Base-by-base conservation (phyloP, 2,329 filamentous ascomycete species). In the Ceratocystis cacaofunesta region DNA sequence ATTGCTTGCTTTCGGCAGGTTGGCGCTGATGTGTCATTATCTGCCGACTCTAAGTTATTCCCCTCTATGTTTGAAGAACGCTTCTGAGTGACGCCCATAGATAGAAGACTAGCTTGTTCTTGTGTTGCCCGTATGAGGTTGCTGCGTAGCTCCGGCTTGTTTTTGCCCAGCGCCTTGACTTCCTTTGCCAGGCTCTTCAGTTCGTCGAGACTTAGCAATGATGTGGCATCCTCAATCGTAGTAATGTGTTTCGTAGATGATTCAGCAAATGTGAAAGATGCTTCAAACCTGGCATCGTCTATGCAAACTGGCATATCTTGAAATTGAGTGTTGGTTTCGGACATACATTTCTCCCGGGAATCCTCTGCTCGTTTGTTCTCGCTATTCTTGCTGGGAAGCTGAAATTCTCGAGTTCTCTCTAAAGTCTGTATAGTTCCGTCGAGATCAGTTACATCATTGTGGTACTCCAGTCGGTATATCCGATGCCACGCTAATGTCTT, bases 401-500 rank as follows among this genome's bases (percentile, higher is more conserved):
- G 19, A 17, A 63, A 52, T 25, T 15, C 68, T 65, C 84, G 79
- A 15, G 70, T 69, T 46, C 73, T 72, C 70, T 94, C 88, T 4
- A 97, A 77, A 58, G 78, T 80, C 12, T 77, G 74, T 2, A 91
- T 85, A 1, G 90, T 88, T 15, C 76, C 72, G 15, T 85, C 78
- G 48, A 92, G 78, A 72, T 96, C 84, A 57, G 86, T 82, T 68
- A 99, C 88, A 72, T 97, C 92, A 69, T 85, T 83, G 71, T 92
- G 84, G 71, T 96, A 96, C 1, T 85, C 84, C 30, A 99, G 76
- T 25, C 85, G 84, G 70, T 82, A 84, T 68, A 90, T 82, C 8
- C 94, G 86, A 77, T 96, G 91, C 94, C 94, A 99, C 1, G 86
- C 85, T 25, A 89, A 88, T 1, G 90, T 90, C 74, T 99, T 99